Evolutionary conservation across 208 protist species (phyloP), one percentile per base, ranked within the genome.

Genomic region (Spongospora subterranea): DNA sequence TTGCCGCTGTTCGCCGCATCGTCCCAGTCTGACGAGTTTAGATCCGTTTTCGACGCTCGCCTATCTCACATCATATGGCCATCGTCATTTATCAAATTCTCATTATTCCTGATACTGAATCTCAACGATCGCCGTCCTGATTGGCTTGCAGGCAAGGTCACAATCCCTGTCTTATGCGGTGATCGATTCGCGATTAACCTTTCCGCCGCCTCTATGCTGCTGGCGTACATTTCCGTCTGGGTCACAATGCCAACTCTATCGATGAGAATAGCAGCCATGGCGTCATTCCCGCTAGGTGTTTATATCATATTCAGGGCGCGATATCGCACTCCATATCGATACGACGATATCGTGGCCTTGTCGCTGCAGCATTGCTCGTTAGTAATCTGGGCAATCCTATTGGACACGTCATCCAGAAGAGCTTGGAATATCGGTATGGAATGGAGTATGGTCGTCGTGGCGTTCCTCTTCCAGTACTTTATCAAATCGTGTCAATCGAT

Each of bases 121-220:
- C 71, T 82, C 13, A 82, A 82, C 71, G 71, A 82, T 82, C 6
- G 71, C 11, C 71, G 71, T 17, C 71, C 71, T 35, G 71, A 82
- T 43, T 82, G 71, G 71, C 71, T 82, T 82, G n/a, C 17, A 6
- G 71, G n/a, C 71, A 82, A 82, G n/a, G n/a, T 35, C 71, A 82
- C 71, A 20, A 39, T 82, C 11, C 71, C 71, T 35, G n/a, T 82
- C 40, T n/a, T 82, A 17, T 20, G 6, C n/a, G 71, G 71, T 20
- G 71, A 82, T 6, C 17, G n/a, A 40, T 13, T 6, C 6, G n/a
- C 71, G 11, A 45, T 43, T 82, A 43, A 40, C 13, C 35, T 43
- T 45, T n/a, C 6, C n/a, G 17, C 71, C 17, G 35, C n/a, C 6
- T 82, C n/a, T 17, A 35, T 82, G 71, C 17, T 35, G 71, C n/a